Evolutionary conservation across 257 asterid species (phyloP), one percentile per base, ranked within the genome.

Genomic region (Eucommia ulmoides): DNA sequence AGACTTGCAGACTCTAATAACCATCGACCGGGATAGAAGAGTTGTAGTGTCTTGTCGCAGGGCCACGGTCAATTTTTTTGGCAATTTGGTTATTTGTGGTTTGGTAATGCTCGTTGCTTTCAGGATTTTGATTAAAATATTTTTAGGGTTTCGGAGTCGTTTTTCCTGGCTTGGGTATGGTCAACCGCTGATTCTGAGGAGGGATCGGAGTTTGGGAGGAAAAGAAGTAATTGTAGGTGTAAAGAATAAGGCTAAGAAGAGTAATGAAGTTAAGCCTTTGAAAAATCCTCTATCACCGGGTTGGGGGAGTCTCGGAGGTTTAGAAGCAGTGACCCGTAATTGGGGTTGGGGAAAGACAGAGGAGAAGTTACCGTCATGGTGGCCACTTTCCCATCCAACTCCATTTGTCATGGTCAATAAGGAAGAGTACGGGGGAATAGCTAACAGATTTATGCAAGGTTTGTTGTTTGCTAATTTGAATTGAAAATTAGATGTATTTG

Each of bases 141-240:
- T 73, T 1, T 24, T 59, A 2, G 48, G 20, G 48, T 16, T 42
- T 15, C 23, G 55, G 33, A 22, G 22, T 12, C 46, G 17, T 22
- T 54, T 22, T 33, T 9, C 49, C 15, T n/a, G n/a, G n/a, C 50
- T 12, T 19, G 56, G 59, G 14, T 53, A 51, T 49, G 66, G 54
- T 15, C 75, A 74, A 41, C 74, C 72, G 48, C 62, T 15, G 14
- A 47, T 78, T 61, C 56, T 85, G 38, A 80, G 65, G 67, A 80
- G 96, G 65, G 98, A 89, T 64, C 75, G 94, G 63, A 89, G 98
- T 72, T 56, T 89, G 68, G 96, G 96, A 25, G 98, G 98, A 17
- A 85, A 61, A 74, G 84, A 72, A 56, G 98, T 89, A 62, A 69
- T 68, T 56, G 96, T 89, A 7, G 96, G 91, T 56, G 96, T 89